Base-by-base conservation (phyloP, 140 eudicot species). In the Stevia rebaudiana region DNA sequence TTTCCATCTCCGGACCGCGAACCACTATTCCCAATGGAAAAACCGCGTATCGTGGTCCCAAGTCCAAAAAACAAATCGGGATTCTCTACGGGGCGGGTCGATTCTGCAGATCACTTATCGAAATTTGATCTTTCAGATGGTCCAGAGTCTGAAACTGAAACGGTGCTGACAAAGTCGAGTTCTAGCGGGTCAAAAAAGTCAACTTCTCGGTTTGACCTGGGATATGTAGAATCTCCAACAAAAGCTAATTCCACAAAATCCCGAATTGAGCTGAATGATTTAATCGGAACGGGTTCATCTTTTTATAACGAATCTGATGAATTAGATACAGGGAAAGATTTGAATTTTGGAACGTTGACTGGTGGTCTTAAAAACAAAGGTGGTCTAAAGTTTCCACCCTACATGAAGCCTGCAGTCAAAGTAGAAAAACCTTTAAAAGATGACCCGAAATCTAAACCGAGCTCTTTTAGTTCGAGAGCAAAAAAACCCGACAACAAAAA, bases 351-450 rank as follows among this genome's bases (percentile, higher is more conserved):
- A 53, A 64, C 76, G 36, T 75, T 91, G 75, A 79, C 85, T n/a
- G 98, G 96, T 33, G 98, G 98, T 31, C 51, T 85, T 65, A 77
- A 86, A 18, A 80, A 91, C 65, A 91, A 85, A 81, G 80, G 90
- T 28, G 79, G 74, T 51, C 65, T 78, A 60, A 44, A 11, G 48
- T 68, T 7, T 53, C 88, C 84, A 2, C 76, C 83, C 73, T 71
- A 59, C 66, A 16, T 75, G 67, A 56, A 75, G 43, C 36, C 61
- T 62, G 49, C 67, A 54, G 41, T 54, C 63, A n/a, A 19, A 55
- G 2, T 81, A 72, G 28, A 80, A 63, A 63, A 63, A 72, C 59
- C n/a, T 71, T 11, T 65, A 43, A 31, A 35, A 3, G 76, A 42
- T 39, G 61, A 36, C 11, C 69, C 67, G 13, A 52, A 69, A 4